Base-by-base conservation (phyloP, 1,284 basidiomycete genomes). In the Serendipita sp. region DNA sequence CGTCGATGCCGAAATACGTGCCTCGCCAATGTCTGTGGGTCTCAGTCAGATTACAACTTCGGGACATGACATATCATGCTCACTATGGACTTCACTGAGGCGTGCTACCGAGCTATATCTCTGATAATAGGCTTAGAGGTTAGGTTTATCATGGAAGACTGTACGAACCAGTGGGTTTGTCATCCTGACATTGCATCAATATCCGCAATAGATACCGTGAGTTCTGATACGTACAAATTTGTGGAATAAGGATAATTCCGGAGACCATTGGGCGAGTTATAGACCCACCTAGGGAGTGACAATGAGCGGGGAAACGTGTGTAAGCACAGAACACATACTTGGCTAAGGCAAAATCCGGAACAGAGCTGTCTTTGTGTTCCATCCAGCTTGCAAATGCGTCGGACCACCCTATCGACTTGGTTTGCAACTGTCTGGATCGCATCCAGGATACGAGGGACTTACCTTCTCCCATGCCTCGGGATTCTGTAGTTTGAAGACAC, bases 401-500 rank as follows among this genome's bases (percentile, higher is more conserved):
- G 12, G 76, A 77, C 79, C 79, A 58, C 8, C 45, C 45, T 29
- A 12, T n/a, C 45, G n/a, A 15, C n/a, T 8, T 8, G 45, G 5
- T 5, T 6, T 5, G 12, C 12, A 6, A 12, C 6, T 5, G 12
- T 12, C 5, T 6, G 12, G 5, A 38, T 12, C 8, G 26, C 26
- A 49, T 49, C 15, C 5, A 15, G 6, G 45, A 49, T 5, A 22
- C 22, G 22, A 22, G 22, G 22, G 22, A 1, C 45, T 17, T 81
- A 68, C 77, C 80, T 71, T 82, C 80, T 29, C 79, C 79, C 67
- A 82, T 71, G 3, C 79, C 79, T 26, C 74, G 74, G 34, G 79
- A 71, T 67, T 81, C 80, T 4, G 70, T 72, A 2, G 76, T 77
- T 67, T 79, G 78, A 22, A 81, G 70, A 68, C 80, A 81, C 5